phyloP scores from a whole-genome alignment of 176 grass and related monocot genomes.

The Rhynchospora tenuis region DNA sequence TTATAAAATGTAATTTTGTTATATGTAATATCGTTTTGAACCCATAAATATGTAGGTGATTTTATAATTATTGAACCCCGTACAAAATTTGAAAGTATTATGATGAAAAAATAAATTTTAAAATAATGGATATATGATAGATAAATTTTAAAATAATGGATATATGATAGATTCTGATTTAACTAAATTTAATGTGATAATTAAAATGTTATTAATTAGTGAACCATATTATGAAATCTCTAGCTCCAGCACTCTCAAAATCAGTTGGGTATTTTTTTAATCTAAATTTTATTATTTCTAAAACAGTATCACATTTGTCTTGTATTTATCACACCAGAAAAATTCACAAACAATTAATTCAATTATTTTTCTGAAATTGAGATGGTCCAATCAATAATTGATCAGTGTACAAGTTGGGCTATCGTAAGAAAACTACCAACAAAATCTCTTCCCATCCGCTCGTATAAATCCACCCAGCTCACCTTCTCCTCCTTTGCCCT shows the following conservation, averaged over 20 bases:
- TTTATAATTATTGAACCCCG: no score
- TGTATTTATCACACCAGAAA: not conserved
- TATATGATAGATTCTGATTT: no score
- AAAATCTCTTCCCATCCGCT: constrained; percentile 18
- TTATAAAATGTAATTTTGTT: no score
- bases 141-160: no score
- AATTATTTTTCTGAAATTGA: not conserved
- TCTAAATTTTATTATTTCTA: not conserved
- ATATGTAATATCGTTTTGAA: no score
- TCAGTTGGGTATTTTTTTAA: not conserved
- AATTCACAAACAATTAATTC: not conserved
- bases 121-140: no score
- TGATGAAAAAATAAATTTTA: no score
- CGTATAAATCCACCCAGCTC: constrained; percentile 20
- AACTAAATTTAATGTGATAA: no score
- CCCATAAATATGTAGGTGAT: no score
- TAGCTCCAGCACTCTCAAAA: not conserved
- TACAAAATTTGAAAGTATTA: no score
- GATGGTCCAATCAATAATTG: not conserved
- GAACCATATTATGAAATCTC: no score
- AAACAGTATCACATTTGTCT: not conserved
- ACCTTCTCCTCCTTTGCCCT: constrained; percentile 12
- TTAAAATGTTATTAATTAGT: no score
- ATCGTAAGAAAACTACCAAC: constrained; percentile 3
- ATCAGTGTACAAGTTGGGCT: constrained; percentile 11